These are phyloP conservation scores for Drechslera avenae DNA, from an alignment of 2,329 filamentous ascomycete genomes.

Conservation along the genomic window DNA sequence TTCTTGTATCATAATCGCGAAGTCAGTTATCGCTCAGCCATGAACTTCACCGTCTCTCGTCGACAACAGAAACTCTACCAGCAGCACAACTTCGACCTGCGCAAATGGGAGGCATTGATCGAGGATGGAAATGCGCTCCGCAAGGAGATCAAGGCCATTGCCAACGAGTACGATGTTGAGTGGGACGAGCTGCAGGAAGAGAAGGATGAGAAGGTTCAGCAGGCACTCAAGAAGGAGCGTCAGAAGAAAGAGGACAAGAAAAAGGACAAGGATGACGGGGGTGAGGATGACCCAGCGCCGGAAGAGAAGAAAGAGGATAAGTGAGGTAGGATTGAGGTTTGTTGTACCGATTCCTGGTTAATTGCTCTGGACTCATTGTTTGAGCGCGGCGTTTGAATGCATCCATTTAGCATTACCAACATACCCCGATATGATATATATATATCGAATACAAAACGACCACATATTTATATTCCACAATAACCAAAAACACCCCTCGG, in stretches of 20 bases:
- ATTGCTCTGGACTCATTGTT: neutral
- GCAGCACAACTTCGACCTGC: slow-evolving; percentile 73
- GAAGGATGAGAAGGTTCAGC: slow-evolving; percentile 63
- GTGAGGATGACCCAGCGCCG: slow-evolving; percentile 19
- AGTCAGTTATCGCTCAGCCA: slow-evolving; percentile 81
- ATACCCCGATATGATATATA: neutral
- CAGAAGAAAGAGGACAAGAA: slow-evolving; percentile 43
- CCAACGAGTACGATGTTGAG: slow-evolving; percentile 86
- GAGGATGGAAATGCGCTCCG: slow-evolving; percentile 79
- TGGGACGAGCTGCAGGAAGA: slow-evolving; percentile 82
- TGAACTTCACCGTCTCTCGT: slow-evolving; percentile 83
- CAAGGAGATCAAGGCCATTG: slow-evolving; percentile 78
- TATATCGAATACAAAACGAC: neutral
- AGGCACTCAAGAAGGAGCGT: slow-evolving; percentile 59
- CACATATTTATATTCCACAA: too few species aligned
- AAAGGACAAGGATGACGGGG: slow-evolving; percentile 46
- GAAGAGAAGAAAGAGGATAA: slow-evolving; percentile 2
- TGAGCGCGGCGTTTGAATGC: slow-evolving; percentile 12
- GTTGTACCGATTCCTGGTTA: neutral
- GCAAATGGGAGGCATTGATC: slow-evolving; percentile 77
- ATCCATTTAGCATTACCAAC: slow-evolving; percentile 3
- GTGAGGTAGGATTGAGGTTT: neutral
- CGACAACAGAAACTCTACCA: slow-evolving; percentile 80
- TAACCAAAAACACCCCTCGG: too few species aligned
- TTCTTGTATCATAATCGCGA: slow-evolving; percentile 92